These are phyloP conservation scores for Alternaria ethzedia DNA, from an alignment of 2,329 filamentous ascomycete species.

Conservation along the genomic window DNA sequence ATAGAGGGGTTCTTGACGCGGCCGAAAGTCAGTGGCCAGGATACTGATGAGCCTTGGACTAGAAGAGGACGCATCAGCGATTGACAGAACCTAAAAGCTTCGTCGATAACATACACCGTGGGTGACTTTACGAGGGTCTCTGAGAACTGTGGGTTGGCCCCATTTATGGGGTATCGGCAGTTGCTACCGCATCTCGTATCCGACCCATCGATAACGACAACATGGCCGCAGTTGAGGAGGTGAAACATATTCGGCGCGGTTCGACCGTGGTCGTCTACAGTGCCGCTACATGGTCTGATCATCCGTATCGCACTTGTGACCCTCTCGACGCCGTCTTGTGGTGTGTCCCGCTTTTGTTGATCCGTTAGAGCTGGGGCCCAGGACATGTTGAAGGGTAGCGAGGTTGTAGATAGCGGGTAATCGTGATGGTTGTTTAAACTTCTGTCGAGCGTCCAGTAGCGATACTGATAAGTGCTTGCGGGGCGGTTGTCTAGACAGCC, in stretches of 20 bases:
- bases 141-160: background rate
- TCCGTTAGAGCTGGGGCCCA: background rate
- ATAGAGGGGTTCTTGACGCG: conserved; percentile 12
- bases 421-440: background rate
- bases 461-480: background rate
- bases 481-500: background rate
- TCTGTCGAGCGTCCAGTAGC: background rate
- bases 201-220: conserved; percentile 12
- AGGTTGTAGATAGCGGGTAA: background rate
- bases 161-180: conserved; percentile 13
- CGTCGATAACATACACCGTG: background rate
- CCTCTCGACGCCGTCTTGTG: background rate
- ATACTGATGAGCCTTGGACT: background rate
- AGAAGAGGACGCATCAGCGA: background rate
- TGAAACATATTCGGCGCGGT: conserved; percentile 5
- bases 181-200: conserved; percentile 21
- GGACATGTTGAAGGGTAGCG: background rate
- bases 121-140: background rate
- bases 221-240: conserved; percentile 27
- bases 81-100: background rate
- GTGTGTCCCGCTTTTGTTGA: background rate
- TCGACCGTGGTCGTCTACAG: background rate
- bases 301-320: background rate
- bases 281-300: background rate
- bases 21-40: background rate